phyloP scores from a whole-genome alignment of 768 basidiomycete species.

The Coprinopsis strossmayeri region DNA sequence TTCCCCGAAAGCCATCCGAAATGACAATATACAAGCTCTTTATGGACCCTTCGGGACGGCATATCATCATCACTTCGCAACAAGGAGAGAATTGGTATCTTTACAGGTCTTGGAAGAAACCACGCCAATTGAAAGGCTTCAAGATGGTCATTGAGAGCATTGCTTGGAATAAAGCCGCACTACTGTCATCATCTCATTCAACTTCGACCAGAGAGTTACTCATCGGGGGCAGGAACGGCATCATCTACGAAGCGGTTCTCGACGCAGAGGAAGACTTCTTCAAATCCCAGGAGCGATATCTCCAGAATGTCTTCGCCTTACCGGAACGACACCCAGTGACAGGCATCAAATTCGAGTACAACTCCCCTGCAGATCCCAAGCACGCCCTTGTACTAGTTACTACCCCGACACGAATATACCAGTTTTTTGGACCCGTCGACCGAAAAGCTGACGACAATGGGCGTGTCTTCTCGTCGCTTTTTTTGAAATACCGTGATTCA shows the following conservation, averaged over 20 bases:
- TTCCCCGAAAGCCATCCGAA: constrained; percentile 69
- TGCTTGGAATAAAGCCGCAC: constrained; percentile 78
- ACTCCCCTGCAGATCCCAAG: constrained; percentile 56
- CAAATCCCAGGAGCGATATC: constrained; percentile 79
- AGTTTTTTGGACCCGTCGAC: constrained; percentile 70
- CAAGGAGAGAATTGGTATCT: constrained; percentile 95
- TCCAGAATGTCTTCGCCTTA: constrained; percentile 67
- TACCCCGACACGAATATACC: constrained; percentile 85
- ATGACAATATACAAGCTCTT: constrained; percentile 79
- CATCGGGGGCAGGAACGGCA: constrained; percentile 79
- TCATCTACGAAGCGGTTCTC: constrained; percentile 81
- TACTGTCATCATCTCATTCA: constrained; percentile 57
- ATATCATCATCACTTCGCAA: constrained; percentile 78
- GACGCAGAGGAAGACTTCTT: constrained; percentile 91
- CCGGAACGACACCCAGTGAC: constrained; percentile 80
- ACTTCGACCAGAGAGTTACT: constrained; percentile 81
- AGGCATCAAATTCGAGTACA: constrained; percentile 78
- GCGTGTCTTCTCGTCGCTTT: constrained; percentile 67
- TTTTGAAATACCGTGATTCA: constrained; percentile 65
- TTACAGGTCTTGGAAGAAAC: constrained; percentile 75
- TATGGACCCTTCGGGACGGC: constrained; percentile 88
- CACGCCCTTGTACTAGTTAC: constrained; percentile 71
- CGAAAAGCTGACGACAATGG: constrained; percentile 68
- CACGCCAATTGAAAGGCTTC: constrained; percentile 69
- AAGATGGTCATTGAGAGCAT: constrained; percentile 87